These are phyloP conservation scores for Pezicula carpinea DNA, from an alignment of 2,329 filamentous ascomycete genomes.

Conservation along the genomic window DNA sequence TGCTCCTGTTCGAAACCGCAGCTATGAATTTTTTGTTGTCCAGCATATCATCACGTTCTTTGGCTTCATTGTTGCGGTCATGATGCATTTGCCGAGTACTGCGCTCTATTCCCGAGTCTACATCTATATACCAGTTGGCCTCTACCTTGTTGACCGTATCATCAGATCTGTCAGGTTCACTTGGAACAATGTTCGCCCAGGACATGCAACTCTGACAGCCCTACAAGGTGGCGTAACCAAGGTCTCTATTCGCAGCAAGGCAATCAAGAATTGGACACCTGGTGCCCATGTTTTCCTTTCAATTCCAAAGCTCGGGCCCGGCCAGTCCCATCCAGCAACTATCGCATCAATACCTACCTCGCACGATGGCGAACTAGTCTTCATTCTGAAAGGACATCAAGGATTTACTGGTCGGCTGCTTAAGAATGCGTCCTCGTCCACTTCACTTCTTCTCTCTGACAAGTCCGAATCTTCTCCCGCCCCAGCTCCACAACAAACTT, in stretches of 20 bases:
- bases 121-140: conserved; percentile 22
- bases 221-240: conserved; percentile 33
- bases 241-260: conserved; percentile 28
- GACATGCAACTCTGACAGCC: conserved; percentile 20
- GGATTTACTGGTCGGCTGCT: conserved; percentile 55
- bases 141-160: conserved; percentile 20
- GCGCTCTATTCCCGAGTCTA: conserved; percentile 25
- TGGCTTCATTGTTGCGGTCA: conserved; percentile 30
- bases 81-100: conserved; percentile 29
- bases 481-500: conserved; percentile 20
- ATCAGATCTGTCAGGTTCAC: conserved; percentile 24
- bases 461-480: conserved; percentile 8
- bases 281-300: conserved; percentile 59
- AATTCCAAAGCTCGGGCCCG: conserved; percentile 47
- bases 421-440: conserved; percentile 31
- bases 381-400: conserved; percentile 50
- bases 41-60: conserved; percentile 58
- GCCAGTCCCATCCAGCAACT: conserved; percentile 58
- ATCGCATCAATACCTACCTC: conserved; percentile 49
- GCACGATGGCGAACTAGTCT: conserved; percentile 53
- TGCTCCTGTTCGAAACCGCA: conserved; percentile 57
- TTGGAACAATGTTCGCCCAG: conserved; percentile 28
- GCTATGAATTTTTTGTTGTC: conserved; percentile 65
- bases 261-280: conserved; percentile 31
- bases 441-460: conserved; percentile 8